These are phyloP conservation scores for Penicillium cosmopolitanum DNA, from an alignment of 495 filamentous ascomycete species.

Conservation along the genomic window DNA sequence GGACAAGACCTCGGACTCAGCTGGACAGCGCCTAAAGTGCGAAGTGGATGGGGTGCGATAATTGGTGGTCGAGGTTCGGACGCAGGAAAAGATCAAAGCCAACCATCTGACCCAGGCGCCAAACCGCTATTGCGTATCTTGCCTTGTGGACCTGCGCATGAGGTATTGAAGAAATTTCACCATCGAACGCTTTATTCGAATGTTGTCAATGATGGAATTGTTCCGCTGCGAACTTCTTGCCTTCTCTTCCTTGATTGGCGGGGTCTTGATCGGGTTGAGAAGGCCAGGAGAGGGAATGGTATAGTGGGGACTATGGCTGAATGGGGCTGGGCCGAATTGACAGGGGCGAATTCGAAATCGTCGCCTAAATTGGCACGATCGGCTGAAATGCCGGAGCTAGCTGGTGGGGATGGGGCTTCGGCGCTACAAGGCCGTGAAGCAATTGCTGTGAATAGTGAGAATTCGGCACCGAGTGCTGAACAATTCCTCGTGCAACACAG, in stretches of 20 bases:
- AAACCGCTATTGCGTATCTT: conserved; percentile 91
- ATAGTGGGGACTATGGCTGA: conserved; percentile 88
- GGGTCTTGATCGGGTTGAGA: conserved; percentile 89
- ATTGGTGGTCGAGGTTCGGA: conserved; percentile 72
- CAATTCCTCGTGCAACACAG: conserved; percentile 25
- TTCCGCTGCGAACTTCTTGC: conserved; percentile 91
- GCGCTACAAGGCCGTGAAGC: conserved; percentile 9
- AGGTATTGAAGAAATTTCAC: conserved; percentile 80
- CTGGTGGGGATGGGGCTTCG: conserved; percentile 23
- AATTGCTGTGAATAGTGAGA: conserved; percentile 1
- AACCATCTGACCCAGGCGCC: conserved; percentile 67
- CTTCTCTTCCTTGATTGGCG: conserved; percentile 97
- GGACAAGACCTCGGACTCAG: conserved; percentile 94
- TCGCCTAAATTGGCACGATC: conserved; percentile 45
- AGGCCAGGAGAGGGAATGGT: conserved; percentile 88
- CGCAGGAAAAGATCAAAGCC: conserved; percentile 63
- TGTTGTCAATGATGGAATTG: conserved; percentile 98
- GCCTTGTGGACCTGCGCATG: conserved; percentile 90
- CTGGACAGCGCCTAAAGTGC: conserved; percentile 85
- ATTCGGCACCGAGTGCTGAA: conserved; percentile 21
- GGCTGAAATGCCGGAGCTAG: conserved; percentile 28
- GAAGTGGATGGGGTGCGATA: conserved; percentile 86
- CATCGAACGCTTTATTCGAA: conserved; percentile 96
- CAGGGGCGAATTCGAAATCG: conserved; percentile 71
- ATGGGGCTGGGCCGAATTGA: conserved; percentile 95